Evolutionary conservation across 2,329 filamentous ascomycete genomes (phyloP), one percentile per base, ranked within the genome.

Genomic region (Lasiodiplodia citricola): DNA sequence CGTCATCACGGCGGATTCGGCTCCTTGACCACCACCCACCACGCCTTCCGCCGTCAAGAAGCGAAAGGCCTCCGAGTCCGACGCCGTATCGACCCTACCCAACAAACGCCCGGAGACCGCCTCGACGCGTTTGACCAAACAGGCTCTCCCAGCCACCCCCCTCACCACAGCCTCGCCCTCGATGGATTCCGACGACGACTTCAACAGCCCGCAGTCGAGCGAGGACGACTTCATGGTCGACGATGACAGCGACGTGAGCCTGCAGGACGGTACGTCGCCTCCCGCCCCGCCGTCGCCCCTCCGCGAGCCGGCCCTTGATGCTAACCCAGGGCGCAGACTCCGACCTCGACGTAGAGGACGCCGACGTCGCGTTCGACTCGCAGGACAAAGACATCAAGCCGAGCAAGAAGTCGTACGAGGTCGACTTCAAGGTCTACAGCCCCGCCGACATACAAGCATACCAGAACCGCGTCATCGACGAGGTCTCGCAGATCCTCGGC

Each of bases 171-270:
- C 75, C 70, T 75, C 82, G 44, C 82, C 78, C 79, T 87, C 84
- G 72, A 97, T 97, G 94, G 94, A 97, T 83, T 97, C 94, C 10
- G 95, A 98, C 75, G 94, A 97, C 76, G 95, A 97, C 70, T 94
- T 94, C 80, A 91, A 96, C 87, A 96, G 92, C 74, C 89, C 90
- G 77, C 86, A 90, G 74, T 95, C 92, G 52, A 97, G 92, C 77
- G 91, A 90, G 67, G 90, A 92, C 72, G 87, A 88, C 70, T 87
- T 93, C 70, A 86, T 91, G 79, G 87, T 91, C 71, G 92, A 94
- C 75, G 90, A 92, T 70, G 94, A 92, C 74, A 94, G 93, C 67
- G 92, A 94, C 74, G 90, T 76, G 67, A 80, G 79, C 69, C 76
- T 84, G 66, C 82, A 78, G 21, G 82, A 79, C 41, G 83, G 81